These are phyloP conservation scores for Neonectria sp. DNA, from an alignment of 2,329 filamentous ascomycete species.

Conservation along the genomic window DNA sequence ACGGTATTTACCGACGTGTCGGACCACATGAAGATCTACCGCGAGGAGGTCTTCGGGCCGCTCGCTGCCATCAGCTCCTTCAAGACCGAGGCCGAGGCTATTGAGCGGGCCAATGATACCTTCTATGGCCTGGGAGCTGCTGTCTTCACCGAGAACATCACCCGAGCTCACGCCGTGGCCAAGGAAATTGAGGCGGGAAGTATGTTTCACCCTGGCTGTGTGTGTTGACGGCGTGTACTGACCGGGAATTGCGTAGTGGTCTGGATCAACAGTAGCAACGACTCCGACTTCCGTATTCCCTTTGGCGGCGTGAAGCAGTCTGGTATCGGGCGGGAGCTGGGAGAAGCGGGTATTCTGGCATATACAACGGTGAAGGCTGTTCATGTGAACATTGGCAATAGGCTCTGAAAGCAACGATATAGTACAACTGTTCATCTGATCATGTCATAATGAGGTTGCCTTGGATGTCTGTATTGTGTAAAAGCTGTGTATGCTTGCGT, in stretches of 20 bases:
- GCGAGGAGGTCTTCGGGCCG: slow-evolving; percentile 1
- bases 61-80: background rate
- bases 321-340: slow-evolving; percentile 7
- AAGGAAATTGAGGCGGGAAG: background rate
- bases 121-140: background rate
- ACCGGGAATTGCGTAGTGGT: background rate
- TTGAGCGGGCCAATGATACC: background rate
- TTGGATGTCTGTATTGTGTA: too few relatives aligned
- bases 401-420: too few relatives aligned
- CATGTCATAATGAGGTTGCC: too few relatives aligned
- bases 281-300: background rate
- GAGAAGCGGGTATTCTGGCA: background rate
- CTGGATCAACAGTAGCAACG: background rate
- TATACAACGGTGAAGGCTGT: background rate
- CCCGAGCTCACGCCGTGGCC: background rate
- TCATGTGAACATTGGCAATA: background rate
- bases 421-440: too few relatives aligned
- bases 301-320: slow-evolving; percentile 12
- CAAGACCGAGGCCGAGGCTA: background rate
- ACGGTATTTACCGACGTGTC: background rate
- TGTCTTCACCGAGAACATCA: background rate
- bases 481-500: too few relatives aligned
- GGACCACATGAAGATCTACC: background rate
- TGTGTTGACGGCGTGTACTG: too few relatives aligned
- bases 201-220: too few relatives aligned